A percentile compares a stretch with the other conserved stretches of the same genome.
These are phyloP conservation scores for Pholiota conissans DNA, from an alignment of 768 basidiomycete species.

Conservation along the genomic window DNA sequence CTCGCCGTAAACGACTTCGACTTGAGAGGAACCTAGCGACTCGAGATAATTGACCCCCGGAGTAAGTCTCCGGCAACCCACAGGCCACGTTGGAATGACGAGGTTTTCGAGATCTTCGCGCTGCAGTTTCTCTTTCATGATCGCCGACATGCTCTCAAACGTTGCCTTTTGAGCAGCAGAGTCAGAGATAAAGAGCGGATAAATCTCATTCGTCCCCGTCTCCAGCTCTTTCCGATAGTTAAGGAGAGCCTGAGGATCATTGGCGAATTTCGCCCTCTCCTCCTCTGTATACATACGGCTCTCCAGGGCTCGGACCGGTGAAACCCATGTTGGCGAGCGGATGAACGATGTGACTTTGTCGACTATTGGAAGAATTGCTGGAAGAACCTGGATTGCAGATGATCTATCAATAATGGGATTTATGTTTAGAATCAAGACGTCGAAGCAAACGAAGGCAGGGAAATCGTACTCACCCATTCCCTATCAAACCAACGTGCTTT, in stretches of 20 bases:
- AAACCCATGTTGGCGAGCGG: conserved; percentile 31
- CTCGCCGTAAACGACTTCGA: conserved; percentile 29
- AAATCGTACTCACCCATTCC: conserved; percentile 28
- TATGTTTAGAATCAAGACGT: conserved; percentile 1
- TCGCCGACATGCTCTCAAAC: conserved; percentile 21
- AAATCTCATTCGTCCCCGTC: conserved; percentile 32
- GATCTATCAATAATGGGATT: conserved; percentile 20
- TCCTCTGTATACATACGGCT: conserved; percentile 34
- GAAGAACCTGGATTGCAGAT: conserved; percentile 33
- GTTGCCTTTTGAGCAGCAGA: conserved; percentile 31
- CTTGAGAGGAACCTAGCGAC: conserved; percentile 28
- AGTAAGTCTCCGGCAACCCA: conserved; percentile 34
- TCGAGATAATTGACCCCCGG: conserved; percentile 37
- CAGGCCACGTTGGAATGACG: conserved; percentile 30
- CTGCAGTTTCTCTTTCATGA: conserved; percentile 41
- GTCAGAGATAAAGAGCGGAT: conserved; percentile 28
- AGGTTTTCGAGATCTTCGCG: conserved; percentile 42
- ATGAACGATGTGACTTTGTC: conserved; percentile 35
- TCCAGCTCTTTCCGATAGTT: conserved; percentile 43
- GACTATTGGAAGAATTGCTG: conserved; percentile 30
- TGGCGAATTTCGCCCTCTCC: conserved; percentile 38
- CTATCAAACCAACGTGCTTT: conserved; percentile 37
- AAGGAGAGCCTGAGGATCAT: conserved; percentile 36
- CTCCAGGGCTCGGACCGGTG: conserved; percentile 23
- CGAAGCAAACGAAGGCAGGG: background rate